Base-by-base conservation (phyloP, 2,329 filamentous ascomycete species). In the Chalaropsis ovoidea region DNA sequence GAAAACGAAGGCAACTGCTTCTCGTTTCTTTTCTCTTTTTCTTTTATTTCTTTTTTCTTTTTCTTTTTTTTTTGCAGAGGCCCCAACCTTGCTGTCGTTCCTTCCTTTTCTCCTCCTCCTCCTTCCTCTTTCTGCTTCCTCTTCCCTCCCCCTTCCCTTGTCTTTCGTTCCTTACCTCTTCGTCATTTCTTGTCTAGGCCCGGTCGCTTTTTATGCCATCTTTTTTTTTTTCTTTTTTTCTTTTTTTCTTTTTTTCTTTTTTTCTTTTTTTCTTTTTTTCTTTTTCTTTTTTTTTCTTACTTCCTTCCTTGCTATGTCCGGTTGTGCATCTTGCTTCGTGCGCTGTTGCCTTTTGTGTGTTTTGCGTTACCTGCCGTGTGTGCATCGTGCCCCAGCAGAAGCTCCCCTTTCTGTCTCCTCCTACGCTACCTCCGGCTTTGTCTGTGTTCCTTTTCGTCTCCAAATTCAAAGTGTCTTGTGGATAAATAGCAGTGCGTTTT, bases 1-100 rank as follows among this genome's bases (percentile, higher is more conserved):
- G 22, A 15, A 61, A 58, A 27, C 45, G 27, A 52, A 49, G 49
- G 45, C 61, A 63, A 63, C 61, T 61, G 58, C 58, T 22, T 52
- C 22, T 52, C 13, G 47, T 43, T 41, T 58, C 52, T 58, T 58
- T 35, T 58, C 27, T 35, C 24, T 35, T 58, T 31, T 56, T 24
- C 10, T 27, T 54, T 27, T 54, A 10, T 60, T 11, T 24, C n/a
- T 61, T 41, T 43, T 56, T 56, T 56, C 27, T 1, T 19, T 35
- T 7, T 15, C 5, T 56, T 56, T 56, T 56, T 31, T 56, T 35
- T 17, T 58, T n/a, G 13, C 7, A 8, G 52, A 19, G 27, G 52
- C 15, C 42, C 49, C 52, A 58, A 35, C 52, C 27, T 58, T 58
- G 27, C 35, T 58, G 35, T 58, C 15, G 52, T 58, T 58, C 52